Evolutionary conservation across 208 protist species (phyloP), one percentile per base, ranked within the genome.

Genomic region (Leishmania mexicana): DNA sequence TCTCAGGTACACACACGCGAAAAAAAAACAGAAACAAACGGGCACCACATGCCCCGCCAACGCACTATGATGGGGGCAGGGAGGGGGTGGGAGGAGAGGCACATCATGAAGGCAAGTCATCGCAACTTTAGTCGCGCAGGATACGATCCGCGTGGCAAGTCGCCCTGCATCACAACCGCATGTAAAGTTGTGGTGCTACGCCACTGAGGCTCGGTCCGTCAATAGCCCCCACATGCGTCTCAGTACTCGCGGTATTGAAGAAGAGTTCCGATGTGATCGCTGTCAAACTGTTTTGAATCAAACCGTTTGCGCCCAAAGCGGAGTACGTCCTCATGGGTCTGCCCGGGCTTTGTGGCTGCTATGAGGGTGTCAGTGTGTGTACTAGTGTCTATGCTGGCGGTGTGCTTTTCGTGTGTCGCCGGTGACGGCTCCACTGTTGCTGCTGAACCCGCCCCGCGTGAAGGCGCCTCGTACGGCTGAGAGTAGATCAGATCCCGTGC

Each of bases 401-500:
- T n/a, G n/a, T 76, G 28, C 73, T 35, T 28, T 57, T 62, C 35
- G 7, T n/a, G 51, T 58, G 51, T 45, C 31, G 28, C 19, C 19
- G n/a, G 53, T 31, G 73, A 42, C 35, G 31, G 19, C 49, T 19
- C 47, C 49, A 15, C 73, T 64, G 10, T 31, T 35, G 47, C 19
- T n/a, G 73, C 51, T 76, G 83, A 62, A 38, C 49, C 72, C 3
- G 77, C 72, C 38, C 73, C 21, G 2, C 71, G 75, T 38, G 76
- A 67, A n/a, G 83, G 74, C 28, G 75, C 74, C 49, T 83, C 83
- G 73, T 83, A 65, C 45, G 68, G 73, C 53, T 87, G 76, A n/a
- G 80, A 76, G 79, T 95, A 97, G 80, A 97, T 89, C 3, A 97
- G 88, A 54, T 96, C 91, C 35, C 91, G 89, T 51, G 92, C 91